phyloP scores from a whole-genome alignment of 495 filamentous ascomycete genomes.

The Hyaloscypha bicolor region DNA sequence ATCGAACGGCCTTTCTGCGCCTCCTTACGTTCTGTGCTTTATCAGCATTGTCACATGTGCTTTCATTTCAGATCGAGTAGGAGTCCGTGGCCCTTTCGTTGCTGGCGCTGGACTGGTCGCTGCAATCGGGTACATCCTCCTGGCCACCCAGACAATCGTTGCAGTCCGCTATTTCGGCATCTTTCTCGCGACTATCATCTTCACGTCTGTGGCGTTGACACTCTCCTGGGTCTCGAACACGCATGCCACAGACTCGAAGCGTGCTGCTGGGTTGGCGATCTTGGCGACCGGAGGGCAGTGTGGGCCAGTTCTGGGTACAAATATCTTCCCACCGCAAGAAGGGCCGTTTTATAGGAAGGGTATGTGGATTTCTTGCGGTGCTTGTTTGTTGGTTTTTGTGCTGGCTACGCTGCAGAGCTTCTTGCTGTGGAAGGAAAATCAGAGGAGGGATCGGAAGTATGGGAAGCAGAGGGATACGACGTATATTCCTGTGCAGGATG shows the following conservation, averaged over 20 bases:
- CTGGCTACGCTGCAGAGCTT: constrained; percentile 11
- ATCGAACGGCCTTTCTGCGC: constrained; percentile 77
- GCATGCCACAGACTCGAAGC: constrained; percentile 67
- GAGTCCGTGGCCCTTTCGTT: constrained; percentile 13
- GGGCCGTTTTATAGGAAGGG: constrained; percentile 64
- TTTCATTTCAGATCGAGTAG: constrained; percentile 10
- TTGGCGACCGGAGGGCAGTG: constrained; percentile 70
- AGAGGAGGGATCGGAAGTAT: constrained; percentile 19
- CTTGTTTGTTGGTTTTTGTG: constrained; percentile 7
- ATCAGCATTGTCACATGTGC: constrained; percentile 34
- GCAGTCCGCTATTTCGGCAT: constrained; percentile 67
- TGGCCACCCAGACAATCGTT: constrained; percentile 57
- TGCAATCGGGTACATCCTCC: constrained; percentile 71
- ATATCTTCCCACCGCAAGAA: constrained; percentile 61
- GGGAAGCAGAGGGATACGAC: constrained; percentile 11
- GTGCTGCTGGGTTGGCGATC: constrained; percentile 68
- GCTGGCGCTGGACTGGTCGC: constrained; percentile 42
- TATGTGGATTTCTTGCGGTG: constrained; percentile 61
- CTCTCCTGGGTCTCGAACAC: constrained; percentile 76
- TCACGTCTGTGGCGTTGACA: constrained; percentile 67
- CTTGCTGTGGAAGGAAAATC: constrained; percentile 15
- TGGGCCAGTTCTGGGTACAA: constrained; percentile 70
- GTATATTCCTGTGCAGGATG: constrained; percentile 6
- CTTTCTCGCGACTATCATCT: constrained; percentile 69
- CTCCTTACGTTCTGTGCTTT: constrained; percentile 78